These are phyloP conservation scores for Nevesoporus exiguus DNA, from an alignment of 768 basidiomycete genomes.

Conservation along the genomic window DNA sequence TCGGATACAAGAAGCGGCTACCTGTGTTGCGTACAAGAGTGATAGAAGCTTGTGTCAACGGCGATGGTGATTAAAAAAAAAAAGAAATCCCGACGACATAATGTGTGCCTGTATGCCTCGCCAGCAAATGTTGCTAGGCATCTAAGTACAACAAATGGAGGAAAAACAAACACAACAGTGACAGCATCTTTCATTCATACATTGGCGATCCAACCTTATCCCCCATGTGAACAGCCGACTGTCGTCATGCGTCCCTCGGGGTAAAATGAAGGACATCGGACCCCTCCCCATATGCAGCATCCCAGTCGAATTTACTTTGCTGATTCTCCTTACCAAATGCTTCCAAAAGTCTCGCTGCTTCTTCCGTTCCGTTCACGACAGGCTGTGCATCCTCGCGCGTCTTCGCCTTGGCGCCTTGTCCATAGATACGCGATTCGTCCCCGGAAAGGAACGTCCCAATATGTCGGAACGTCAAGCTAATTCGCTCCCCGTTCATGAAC, in stretches of 20 bases:
- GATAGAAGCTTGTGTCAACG: not conserved
- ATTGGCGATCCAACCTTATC: conserved; percentile 16
- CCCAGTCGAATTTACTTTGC: conserved; percentile 68
- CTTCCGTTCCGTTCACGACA: conserved; percentile 51
- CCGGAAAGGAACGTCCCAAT: conserved; percentile 71
- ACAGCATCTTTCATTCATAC: conserved; percentile 24
- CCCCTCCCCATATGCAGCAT: conserved; percentile 58
- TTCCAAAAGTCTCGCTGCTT: conserved; percentile 47
- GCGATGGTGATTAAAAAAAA: conserved; percentile 1
- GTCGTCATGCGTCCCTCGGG: conserved; percentile 16
- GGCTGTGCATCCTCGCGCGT: conserved; percentile 47
- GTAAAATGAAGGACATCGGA: conserved; percentile 66
- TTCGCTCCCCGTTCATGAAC: conserved; percentile 56
- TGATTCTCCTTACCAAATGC: conserved; percentile 79
- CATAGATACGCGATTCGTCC: conserved; percentile 56
- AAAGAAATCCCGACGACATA: not conserved
- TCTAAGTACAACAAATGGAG: conserved; percentile 9
- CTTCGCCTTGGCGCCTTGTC: conserved; percentile 71
- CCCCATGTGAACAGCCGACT: conserved; percentile 3
- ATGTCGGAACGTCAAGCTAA: conserved; percentile 75
- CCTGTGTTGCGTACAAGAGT: conserved; percentile 10
- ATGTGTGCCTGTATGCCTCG: not conserved
- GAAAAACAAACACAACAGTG: conserved; percentile 18
- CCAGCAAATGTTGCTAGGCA: conserved; percentile 26
- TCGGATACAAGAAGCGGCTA: not conserved